phyloP scores from a whole-genome alignment of 805 yeast genomes.

The Candida jianshihensis region DNA sequence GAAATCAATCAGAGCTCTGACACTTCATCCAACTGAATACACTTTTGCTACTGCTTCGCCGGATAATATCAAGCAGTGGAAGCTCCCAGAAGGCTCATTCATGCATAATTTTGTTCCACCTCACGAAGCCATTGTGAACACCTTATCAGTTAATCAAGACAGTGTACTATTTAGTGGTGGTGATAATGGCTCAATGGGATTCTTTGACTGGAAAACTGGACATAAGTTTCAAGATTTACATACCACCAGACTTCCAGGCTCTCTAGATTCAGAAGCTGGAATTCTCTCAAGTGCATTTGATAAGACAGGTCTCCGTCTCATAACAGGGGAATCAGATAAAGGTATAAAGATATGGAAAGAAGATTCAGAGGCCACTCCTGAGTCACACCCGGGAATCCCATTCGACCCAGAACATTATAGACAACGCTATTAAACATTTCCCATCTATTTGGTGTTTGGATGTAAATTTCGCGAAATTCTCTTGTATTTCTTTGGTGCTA shows the following conservation, averaged over 20 bases:
- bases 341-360: slow-evolving; percentile 71
- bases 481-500: too few relatives aligned
- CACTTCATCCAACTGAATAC: slow-evolving; percentile 59
- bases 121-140: slow-evolving; percentile 53
- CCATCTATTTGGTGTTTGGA: slow-evolving; percentile 1
- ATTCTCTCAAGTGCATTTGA: slow-evolving; percentile 72
- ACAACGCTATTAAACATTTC: slow-evolving; percentile 9
- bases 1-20: slow-evolving; percentile 70
- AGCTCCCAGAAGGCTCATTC: slow-evolving; percentile 68
- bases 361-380: slow-evolving; percentile 26
- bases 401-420: slow-evolving; percentile 16
- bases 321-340: slow-evolving; percentile 90
- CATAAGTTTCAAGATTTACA: slow-evolving; percentile 45
- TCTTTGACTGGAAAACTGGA: slow-evolving; percentile 76
- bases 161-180: slow-evolving; percentile 74
- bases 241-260: slow-evolving; percentile 63
- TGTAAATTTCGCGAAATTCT: too few relatives aligned
- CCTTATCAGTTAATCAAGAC: slow-evolving; percentile 53
- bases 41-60: slow-evolving; percentile 79
- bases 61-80: slow-evolving; percentile 80
- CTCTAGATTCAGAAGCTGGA: slow-evolving; percentile 58
- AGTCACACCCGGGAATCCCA: slow-evolving; percentile 18
- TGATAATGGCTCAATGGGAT: slow-evolving; percentile 72
- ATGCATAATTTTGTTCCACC: slow-evolving; percentile 47
- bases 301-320: slow-evolving; percentile 66